phyloP scores from a whole-genome alignment of 805 yeast species.

The Zygoascus tannicola region DNA sequence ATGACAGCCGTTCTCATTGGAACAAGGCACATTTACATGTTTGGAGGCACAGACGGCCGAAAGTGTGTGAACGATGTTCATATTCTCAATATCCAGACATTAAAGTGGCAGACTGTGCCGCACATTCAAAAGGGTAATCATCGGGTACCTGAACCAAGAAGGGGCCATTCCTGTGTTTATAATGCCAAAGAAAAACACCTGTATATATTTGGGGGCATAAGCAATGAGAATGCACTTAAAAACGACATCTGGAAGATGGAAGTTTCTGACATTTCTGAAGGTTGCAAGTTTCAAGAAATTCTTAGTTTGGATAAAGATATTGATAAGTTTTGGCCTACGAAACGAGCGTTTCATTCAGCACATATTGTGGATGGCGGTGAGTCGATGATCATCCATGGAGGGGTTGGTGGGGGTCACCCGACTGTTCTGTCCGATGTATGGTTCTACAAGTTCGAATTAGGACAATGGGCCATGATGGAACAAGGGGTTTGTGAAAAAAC shows the following conservation, averaged over 20 bases:
- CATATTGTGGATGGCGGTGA: slow-evolving; percentile 7
- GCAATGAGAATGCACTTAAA: slow-evolving; percentile 6
- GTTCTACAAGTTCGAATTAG: slow-evolving; percentile 11
- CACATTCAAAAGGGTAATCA: slow-evolving; percentile 3
- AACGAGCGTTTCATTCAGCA: slow-evolving; percentile 16
- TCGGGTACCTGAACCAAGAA: slow-evolving; percentile 10
- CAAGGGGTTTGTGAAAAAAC: background rate
- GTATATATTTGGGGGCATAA: slow-evolving; percentile 18
- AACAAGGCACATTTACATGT: slow-evolving; percentile 12
- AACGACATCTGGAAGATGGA: slow-evolving; percentile 19
- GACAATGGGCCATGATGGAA: slow-evolving; percentile 11
- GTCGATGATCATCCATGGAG: slow-evolving; percentile 17
- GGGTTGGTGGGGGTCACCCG: slow-evolving; percentile 8
- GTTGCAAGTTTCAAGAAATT: slow-evolving; percentile 10
- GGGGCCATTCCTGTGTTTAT: slow-evolving; percentile 14
- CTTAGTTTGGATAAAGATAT: slow-evolving; percentile 14
- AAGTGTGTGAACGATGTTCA: slow-evolving; percentile 9
- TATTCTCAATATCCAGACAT: slow-evolving; percentile 11
- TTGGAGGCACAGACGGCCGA: slow-evolving; percentile 17
- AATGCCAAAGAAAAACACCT: slow-evolving; percentile 3
- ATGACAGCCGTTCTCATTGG: slow-evolving; percentile 11
- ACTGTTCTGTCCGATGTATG: slow-evolving; percentile 14
- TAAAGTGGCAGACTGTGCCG: slow-evolving; percentile 8
- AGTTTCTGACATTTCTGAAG: slow-evolving; percentile 3
- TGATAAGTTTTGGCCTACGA: slow-evolving; percentile 14